Conservation (phyloP, 768 basidiomycete species). For the Boletus vinaceobasis region DNA sequence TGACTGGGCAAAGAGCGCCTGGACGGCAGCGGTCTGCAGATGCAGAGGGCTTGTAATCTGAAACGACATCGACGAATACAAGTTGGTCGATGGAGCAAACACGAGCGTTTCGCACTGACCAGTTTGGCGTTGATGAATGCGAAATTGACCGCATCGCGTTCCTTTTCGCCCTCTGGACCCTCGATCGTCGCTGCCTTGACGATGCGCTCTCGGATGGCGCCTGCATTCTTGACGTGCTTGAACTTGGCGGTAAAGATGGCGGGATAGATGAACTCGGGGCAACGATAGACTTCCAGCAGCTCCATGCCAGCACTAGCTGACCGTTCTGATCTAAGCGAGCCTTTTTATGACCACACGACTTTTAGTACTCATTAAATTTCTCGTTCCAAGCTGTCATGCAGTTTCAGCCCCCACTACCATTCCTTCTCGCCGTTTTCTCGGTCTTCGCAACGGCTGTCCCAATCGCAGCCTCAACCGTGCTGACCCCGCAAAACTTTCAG, state of each 20-base stretch:
- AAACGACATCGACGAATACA: constrained; percentile 3
- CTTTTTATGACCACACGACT: neutral
- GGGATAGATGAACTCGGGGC: constrained; percentile 47
- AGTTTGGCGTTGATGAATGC: constrained; percentile 85
- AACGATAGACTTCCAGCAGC: constrained; percentile 54
- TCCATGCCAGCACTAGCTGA: constrained; percentile 10
- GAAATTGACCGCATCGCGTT: constrained; percentile 81
- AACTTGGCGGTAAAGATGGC: constrained; percentile 65
- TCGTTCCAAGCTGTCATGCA: constrained; percentile 1
- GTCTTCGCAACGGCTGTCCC: constrained; percentile 35
- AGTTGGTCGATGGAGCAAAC: constrained; percentile 3
- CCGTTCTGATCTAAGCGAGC: constrained; percentile 1
- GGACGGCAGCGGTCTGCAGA: constrained; percentile 79
- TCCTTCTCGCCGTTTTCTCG: constrained; percentile 31
- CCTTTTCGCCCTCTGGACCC: constrained; percentile 59
- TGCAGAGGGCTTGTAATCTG: constrained; percentile 83
- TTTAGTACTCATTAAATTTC: neutral
- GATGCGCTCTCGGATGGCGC: constrained; percentile 59
- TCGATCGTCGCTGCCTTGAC: constrained; percentile 61
- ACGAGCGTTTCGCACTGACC: constrained; percentile 43
- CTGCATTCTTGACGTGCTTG: constrained; percentile 60
- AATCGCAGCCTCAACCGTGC: constrained; percentile 30
- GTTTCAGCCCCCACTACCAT: constrained; percentile 14
- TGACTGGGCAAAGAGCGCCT: constrained; percentile 69
- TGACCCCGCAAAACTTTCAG: constrained; percentile 62